phyloP scores from a whole-genome alignment of 2,329 filamentous ascomycete genomes.

The Colletotrichum shisoi region DNA sequence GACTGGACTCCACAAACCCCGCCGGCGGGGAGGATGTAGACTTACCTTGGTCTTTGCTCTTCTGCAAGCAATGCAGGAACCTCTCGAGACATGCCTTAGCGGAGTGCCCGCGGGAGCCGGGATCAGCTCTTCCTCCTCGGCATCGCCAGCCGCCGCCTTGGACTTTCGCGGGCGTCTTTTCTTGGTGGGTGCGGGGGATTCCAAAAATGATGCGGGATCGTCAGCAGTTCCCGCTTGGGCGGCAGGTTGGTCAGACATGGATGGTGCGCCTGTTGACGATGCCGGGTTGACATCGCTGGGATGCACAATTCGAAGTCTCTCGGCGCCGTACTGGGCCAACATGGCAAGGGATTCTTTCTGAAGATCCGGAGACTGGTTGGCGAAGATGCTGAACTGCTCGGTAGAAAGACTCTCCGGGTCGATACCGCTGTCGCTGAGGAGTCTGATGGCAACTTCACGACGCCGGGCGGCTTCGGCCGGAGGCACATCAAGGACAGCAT shows the following conservation, averaged over 20 bases:
- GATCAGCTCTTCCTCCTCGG: slow-evolving; percentile 10
- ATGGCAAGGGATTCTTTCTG: slow-evolving; percentile 64
- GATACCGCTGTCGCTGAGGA: slow-evolving; percentile 59
- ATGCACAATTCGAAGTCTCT: slow-evolving; percentile 65
- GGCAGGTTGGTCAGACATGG: slow-evolving; percentile 40
- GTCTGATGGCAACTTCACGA: slow-evolving; percentile 56
- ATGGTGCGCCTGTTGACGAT: slow-evolving; percentile 43
- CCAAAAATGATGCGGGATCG: slow-evolving; percentile 30
- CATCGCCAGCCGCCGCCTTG: slow-evolving; percentile 9
- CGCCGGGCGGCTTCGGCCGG: slow-evolving; percentile 61
- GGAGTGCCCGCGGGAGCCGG: slow-evolving; percentile 20
- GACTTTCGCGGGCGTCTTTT: slow-evolving; percentile 37
- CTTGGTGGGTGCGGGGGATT: slow-evolving; percentile 29
- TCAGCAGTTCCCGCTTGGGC: slow-evolving; percentile 18
- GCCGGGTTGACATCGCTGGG: slow-evolving; percentile 50
- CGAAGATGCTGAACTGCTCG: slow-evolving; percentile 67
- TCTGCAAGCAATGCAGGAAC: slow-evolving; percentile 52
- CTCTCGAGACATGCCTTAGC: slow-evolving; percentile 42
- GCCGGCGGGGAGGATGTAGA: not conserved
- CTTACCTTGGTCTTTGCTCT: slow-evolving; percentile 52
- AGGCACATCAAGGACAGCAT: slow-evolving; percentile 43
- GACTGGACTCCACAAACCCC: slow-evolving; percentile 37
- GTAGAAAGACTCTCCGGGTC: slow-evolving; percentile 60
- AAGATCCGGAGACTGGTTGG: slow-evolving; percentile 65
- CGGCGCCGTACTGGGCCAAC: slow-evolving; percentile 65